Evolutionary conservation across 176 grass and related monocot genomes (phyloP), one percentile per base, ranked within the genome.

Genomic region (Eleusine coracana): DNA sequence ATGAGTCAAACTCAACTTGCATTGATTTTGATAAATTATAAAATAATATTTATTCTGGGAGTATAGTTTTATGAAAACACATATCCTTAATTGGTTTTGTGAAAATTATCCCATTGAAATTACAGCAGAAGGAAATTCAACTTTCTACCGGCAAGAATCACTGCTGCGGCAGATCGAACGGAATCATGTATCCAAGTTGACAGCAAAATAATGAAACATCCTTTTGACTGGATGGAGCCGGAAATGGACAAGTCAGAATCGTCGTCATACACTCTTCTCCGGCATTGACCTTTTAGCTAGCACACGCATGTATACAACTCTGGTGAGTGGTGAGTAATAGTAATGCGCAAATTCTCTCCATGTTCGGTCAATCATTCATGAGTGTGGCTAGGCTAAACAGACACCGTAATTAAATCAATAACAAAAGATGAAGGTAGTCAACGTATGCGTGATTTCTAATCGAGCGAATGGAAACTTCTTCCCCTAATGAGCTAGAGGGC

Each of bases 201-300:
- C 20, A n/a, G 54, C 54, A 58, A 58, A 58, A 58, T n/a, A 58
- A n/a, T 58, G 20, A n/a, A n/a, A n/a, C 55, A n/a, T 7, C 1
- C 9, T 61, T 61, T 61, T 27, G 58, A 61, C 56, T 23, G n/a
- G 58, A 61, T 25, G 58, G 25, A 61, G 9, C 58, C 58, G 2
- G n/a, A 61, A 61, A 25, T 61, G 58, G 58, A 61, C 58, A 61
- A 61, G 58, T 61, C 58, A 61, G 58, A 61, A 61, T 61, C 55
- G 55, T 58, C 55, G 55, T 58, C n/a, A 10, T 61, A 61, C 58
- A 61, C n/a, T 27, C n/a, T 11, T 61, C 1, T 61, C 58, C 25
- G n/a, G n/a, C n/a, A n/a, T 61, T 61, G 58, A 61, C 58, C n/a
- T 61, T 10, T 7, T 56, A 52, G 50, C 48, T n/a, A 58, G 55